These are phyloP conservation scores for Rhizopus microsporus DNA, from an alignment of 371 early-diverging fungal species.

Conservation along the genomic window DNA sequence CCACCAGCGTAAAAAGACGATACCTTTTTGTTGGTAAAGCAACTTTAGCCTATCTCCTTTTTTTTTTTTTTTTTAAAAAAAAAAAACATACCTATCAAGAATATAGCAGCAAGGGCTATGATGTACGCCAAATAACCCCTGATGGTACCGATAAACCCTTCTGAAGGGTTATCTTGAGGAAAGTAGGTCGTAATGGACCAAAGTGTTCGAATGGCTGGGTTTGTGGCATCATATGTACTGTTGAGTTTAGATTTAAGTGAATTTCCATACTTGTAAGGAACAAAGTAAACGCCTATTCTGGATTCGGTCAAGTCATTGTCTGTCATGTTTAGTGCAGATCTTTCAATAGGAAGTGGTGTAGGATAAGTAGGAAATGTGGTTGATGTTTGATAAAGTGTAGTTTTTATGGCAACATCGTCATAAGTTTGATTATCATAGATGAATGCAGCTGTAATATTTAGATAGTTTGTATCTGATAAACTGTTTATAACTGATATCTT, in stretches of 20 bases:
- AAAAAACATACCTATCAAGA: slow-evolving; percentile 37
- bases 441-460: slow-evolving; percentile 22
- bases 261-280: slow-evolving; percentile 25
- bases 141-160: slow-evolving; percentile 17
- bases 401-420: slow-evolving; percentile 1
- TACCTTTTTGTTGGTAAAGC: slow-evolving; percentile 13
- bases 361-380: slow-evolving; percentile 7
- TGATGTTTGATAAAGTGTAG: not conserved
- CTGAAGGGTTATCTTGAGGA: slow-evolving; percentile 6
- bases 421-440: slow-evolving; percentile 33
- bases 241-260: slow-evolving; percentile 10
- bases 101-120: slow-evolving; percentile 38
- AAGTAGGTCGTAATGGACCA: slow-evolving; percentile 23
- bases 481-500: slow-evolving; percentile 20
- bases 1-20: slow-evolving; percentile 49
- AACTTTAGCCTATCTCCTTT: no score
- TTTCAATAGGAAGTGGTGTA: slow-evolving; percentile 13
- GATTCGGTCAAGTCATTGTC: slow-evolving; percentile 30
- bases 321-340: slow-evolving; percentile 23
- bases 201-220: slow-evolving; percentile 9
- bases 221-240: slow-evolving; percentile 11
- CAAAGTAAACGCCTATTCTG: slow-evolving; percentile 21
- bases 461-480: slow-evolving; percentile 9
- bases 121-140: slow-evolving; percentile 44
- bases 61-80: not conserved